These are phyloP conservation scores for Wickerhamomyces sydowiorum DNA, from an alignment of 805 yeast genomes.

Conservation along the genomic window DNA sequence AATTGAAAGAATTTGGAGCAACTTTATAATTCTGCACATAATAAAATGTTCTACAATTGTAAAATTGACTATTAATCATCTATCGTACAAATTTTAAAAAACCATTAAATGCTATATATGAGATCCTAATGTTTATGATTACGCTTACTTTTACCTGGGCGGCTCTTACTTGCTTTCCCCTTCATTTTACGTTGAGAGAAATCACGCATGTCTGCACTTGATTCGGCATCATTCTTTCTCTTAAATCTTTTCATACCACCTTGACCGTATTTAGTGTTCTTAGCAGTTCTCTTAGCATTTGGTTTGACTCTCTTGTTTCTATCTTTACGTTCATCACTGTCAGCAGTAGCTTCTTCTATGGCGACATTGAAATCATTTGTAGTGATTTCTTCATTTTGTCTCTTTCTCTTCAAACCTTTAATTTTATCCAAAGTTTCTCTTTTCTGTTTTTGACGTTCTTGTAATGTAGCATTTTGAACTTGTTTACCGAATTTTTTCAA, in stretches of 20 bases:
- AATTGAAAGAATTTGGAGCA: slow-evolving; percentile 45
- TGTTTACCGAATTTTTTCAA: slow-evolving; percentile 97
- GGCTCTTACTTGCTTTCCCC: slow-evolving; percentile 30
- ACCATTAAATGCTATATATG: background rate
- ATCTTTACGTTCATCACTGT: slow-evolving; percentile 30
- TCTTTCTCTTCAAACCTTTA: slow-evolving; percentile 84
- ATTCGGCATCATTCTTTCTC: slow-evolving; percentile 67
- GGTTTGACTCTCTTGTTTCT: slow-evolving; percentile 45
- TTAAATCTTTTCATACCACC: slow-evolving; percentile 76
- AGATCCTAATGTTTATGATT: slow-evolving; percentile 1
- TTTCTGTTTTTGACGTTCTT: slow-evolving; percentile 91
- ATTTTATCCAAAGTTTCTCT: slow-evolving; percentile 84
- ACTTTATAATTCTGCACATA: too few species aligned
- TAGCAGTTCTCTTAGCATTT: slow-evolving; percentile 62
- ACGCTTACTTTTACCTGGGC: slow-evolving; percentile 57
- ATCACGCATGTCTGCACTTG: slow-evolving; percentile 60
- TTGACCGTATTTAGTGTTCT: slow-evolving; percentile 66
- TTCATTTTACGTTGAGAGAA: slow-evolving; percentile 52
- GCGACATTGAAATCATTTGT: slow-evolving; percentile 84
- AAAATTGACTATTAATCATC: too few species aligned
- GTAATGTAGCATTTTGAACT: slow-evolving; percentile 89
- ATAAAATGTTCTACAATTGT: too few species aligned
- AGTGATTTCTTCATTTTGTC: slow-evolving; percentile 68
- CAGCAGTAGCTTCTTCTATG: slow-evolving; percentile 70
- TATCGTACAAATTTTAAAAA: too few species aligned